Percentiles rank a stretch among this genome's conserved stretches.
phyloP scores from a whole-genome alignment of 345 rosid genomes.

The Syzygium jambos region DNA sequence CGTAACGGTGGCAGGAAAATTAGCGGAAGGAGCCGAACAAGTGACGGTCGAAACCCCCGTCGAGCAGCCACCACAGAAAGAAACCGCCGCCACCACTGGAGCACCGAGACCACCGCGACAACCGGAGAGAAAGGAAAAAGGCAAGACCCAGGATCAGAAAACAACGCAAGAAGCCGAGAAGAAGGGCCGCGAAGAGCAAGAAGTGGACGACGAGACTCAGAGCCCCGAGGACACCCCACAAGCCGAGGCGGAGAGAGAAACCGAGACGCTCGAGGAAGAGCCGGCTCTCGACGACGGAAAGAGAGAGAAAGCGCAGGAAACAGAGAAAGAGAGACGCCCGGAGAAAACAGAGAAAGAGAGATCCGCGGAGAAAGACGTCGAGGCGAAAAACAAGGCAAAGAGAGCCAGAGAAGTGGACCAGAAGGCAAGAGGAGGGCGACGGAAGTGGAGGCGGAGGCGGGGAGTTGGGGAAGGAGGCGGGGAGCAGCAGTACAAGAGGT shows the following conservation, averaged over 20 bases:
- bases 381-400: background rate
- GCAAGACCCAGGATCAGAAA: background rate
- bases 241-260: background rate
- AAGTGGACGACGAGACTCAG: background rate
- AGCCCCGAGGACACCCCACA: background rate
- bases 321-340: background rate
- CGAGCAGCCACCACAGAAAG: background rate
- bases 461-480: constrained; percentile 1
- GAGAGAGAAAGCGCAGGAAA: background rate
- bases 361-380: background rate
- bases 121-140: background rate
- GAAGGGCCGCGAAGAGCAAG: background rate
- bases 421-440: background rate
- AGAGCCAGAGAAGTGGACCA: background rate
- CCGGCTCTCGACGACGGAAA: background rate
- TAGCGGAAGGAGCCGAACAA: background rate
- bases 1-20: background rate
- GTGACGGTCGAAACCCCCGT: background rate
- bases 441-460: constrained; percentile 8
- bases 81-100: background rate
- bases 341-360: background rate
- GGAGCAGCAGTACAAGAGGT: constrained; percentile 43
- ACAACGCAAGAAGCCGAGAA: background rate
- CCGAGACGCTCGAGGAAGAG: background rate
- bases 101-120: background rate